Conservation (phyloP, 805 yeast species). For the Candida khao-thaluensis region DNA sequence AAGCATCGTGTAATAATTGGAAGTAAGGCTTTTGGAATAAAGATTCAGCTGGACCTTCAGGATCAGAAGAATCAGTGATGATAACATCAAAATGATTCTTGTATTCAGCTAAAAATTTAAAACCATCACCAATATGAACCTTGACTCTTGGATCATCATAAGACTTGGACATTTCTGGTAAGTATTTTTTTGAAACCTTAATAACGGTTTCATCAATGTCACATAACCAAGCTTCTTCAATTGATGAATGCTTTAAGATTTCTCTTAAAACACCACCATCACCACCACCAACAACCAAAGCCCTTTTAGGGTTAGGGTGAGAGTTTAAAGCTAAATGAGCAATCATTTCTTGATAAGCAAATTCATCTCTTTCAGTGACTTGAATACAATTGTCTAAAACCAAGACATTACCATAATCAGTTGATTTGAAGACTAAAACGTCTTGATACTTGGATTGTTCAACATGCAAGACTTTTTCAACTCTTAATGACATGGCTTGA, state of each 20-base stretch:
- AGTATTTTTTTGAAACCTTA: constrained; percentile 77
- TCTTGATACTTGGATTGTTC: constrained; percentile 92
- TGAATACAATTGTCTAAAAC: constrained; percentile 95
- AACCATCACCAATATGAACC: constrained; percentile 96
- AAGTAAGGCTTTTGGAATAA: constrained; percentile 92
- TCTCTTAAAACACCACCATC: constrained; percentile 98
- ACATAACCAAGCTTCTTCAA: constrained; percentile 87
- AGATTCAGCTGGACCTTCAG: constrained; percentile 97
- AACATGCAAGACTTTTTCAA: constrained; percentile 79
- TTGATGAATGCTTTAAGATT: constrained; percentile 80
- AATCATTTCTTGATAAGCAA: constrained; percentile 97
- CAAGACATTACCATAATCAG: constrained; percentile 92
- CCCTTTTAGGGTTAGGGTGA: constrained; percentile 92
- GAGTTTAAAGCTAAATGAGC: constrained; percentile 89
- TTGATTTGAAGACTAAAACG: constrained; percentile 86
- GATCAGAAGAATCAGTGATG: constrained; percentile 96
- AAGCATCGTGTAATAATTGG: constrained; percentile 77
- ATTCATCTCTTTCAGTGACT: constrained; percentile 96
- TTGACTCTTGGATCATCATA: constrained; percentile 85
- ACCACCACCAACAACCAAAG: constrained; percentile 96
- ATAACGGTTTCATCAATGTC: constrained; percentile 96
- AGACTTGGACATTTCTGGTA: constrained; percentile 84
- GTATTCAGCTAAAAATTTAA: constrained; percentile 83
- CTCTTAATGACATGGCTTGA: constrained; percentile 90
- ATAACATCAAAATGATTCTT: constrained; percentile 89